Percentiles rank a stretch among this genome's conserved stretches.
Evolutionary conservation across 306 rosid genomes (phyloP).

Genomic region (Cicer bijugum): DNA sequence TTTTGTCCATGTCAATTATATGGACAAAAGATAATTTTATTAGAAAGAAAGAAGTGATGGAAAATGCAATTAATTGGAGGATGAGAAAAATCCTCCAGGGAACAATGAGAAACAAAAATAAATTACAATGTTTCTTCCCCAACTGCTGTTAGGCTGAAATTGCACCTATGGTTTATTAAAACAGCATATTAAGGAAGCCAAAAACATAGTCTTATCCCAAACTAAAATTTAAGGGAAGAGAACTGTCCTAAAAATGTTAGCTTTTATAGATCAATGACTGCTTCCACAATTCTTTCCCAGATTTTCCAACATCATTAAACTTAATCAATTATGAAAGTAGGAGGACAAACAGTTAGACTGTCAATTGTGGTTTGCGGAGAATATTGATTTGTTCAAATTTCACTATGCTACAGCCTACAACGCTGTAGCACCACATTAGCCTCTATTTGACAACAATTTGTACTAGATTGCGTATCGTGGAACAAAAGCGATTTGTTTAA

Average conservation of each 20-base stretch:
- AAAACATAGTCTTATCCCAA: not conserved
- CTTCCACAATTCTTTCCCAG: not conserved
- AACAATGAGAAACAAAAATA: not conserved
- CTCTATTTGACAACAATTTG: too few species aligned
- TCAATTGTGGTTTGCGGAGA: too few species aligned
- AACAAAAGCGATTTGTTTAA: too few species aligned
- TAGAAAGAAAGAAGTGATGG: constrained; percentile 2
- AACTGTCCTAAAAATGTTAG: not conserved
- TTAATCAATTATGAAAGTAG: not conserved
- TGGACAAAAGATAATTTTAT: not conserved
- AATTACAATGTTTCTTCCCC: not conserved
- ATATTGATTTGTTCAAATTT: too few species aligned
- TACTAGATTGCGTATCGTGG: too few species aligned
- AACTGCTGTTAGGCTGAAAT: not conserved
- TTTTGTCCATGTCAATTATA: not conserved
- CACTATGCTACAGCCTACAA: too few species aligned
- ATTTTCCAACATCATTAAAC: not conserved
- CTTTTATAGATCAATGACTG: not conserved
- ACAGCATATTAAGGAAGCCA: not conserved
- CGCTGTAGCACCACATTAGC: too few species aligned
- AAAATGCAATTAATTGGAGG: not conserved
- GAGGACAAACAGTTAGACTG: not conserved
- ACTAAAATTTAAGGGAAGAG: not conserved
- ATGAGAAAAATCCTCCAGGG: not conserved
- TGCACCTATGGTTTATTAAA: not conserved